A percentile compares a stretch with the other conserved stretches of the same genome.
phyloP scores from a whole-genome alignment of 805 yeast species.

The Candida sonorensis region DNA sequence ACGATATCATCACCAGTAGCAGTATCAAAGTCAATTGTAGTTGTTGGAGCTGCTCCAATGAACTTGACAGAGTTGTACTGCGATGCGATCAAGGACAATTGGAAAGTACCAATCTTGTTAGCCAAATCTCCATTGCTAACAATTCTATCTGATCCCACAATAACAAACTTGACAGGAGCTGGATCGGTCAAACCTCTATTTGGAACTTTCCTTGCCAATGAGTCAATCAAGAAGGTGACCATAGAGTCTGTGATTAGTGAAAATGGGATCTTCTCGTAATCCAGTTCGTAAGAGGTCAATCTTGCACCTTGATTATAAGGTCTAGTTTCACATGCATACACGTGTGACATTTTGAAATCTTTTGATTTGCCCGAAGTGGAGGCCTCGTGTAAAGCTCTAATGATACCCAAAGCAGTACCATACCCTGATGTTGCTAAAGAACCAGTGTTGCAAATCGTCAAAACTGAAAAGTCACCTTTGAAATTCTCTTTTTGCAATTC shows the following conservation, averaged over 20 bases:
- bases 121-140: conserved; percentile 94
- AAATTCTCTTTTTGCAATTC: conserved; percentile 40
- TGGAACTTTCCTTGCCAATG: conserved; percentile 26
- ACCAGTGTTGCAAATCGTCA: conserved; percentile 95
- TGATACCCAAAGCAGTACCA: conserved; percentile 93
- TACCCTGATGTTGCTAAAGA: conserved; percentile 96
- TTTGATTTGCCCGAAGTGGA: conserved; percentile 23
- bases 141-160: conserved; percentile 94
- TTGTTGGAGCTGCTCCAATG: conserved; percentile 91
- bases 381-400: conserved; percentile 59
- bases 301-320: conserved; percentile 97
- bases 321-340: conserved; percentile 87
- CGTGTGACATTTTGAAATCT: conserved; percentile 53
- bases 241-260: conserved; percentile 87
- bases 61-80: conserved; percentile 64
- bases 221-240: conserved; percentile 70
- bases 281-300: conserved; percentile 84
- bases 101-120: conserved; percentile 93
- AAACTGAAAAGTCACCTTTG: conserved; percentile 64
- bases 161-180: conserved; percentile 79
- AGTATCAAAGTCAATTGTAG: conserved; percentile 74
- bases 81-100: conserved; percentile 69
- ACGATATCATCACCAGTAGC: conserved; percentile 65
- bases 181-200: conserved; percentile 19
- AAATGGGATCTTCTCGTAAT: conserved; percentile 80